Percentiles rank a stretch among this genome's conserved stretches.
These are phyloP conservation scores for Reticulascus tulasneorum DNA, from an alignment of 2,329 filamentous ascomycete genomes.

Conservation along the genomic window DNA sequence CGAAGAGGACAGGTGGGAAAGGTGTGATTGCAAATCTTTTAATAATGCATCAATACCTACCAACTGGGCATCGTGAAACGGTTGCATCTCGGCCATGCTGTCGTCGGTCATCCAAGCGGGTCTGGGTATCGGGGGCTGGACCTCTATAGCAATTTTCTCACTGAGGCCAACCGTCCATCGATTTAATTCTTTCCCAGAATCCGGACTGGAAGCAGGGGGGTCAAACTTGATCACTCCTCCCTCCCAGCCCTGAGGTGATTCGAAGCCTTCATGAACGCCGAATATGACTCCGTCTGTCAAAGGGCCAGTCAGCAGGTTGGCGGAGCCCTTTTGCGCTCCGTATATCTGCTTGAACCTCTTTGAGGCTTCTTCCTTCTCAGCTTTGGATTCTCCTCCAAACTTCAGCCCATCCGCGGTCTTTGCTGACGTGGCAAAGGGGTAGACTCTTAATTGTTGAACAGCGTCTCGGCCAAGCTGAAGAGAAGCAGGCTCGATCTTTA, in stretches of 20 bases:
- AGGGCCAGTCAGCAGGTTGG: conserved; percentile 69
- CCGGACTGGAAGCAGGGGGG: conserved; percentile 37
- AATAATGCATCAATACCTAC: conserved; percentile 83
- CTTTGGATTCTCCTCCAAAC: conserved; percentile 83
- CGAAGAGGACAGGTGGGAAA: conserved; percentile 84
- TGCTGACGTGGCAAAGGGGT: conserved; percentile 65
- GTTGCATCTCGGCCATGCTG: conserved; percentile 47
- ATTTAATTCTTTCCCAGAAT: conserved; percentile 10
- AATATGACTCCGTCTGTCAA: conserved; percentile 86
- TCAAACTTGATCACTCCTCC: conserved; percentile 83
- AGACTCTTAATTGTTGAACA: conserved; percentile 67
- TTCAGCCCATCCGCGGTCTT: conserved; percentile 65
- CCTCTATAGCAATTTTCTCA: conserved; percentile 66
- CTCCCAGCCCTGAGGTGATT: conserved; percentile 62
- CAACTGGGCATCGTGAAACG: conserved; percentile 57
- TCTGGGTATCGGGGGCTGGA: conserved; percentile 69
- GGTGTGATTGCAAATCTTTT: conserved; percentile 66
- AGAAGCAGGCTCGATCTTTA: conserved; percentile 82
- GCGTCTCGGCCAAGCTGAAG: conserved; percentile 63
- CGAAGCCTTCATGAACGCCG: conserved; percentile 50
- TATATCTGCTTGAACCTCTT: conserved; percentile 72
- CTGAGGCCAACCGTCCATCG: conserved; percentile 77
- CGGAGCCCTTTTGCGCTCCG: conserved; percentile 29
- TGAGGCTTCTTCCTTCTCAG: conserved; percentile 72
- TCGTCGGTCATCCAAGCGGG: conserved; percentile 51